Base-by-base conservation (phyloP, 768 basidiomycete genomes). In the Rubroboletus pulcherrimus region DNA sequence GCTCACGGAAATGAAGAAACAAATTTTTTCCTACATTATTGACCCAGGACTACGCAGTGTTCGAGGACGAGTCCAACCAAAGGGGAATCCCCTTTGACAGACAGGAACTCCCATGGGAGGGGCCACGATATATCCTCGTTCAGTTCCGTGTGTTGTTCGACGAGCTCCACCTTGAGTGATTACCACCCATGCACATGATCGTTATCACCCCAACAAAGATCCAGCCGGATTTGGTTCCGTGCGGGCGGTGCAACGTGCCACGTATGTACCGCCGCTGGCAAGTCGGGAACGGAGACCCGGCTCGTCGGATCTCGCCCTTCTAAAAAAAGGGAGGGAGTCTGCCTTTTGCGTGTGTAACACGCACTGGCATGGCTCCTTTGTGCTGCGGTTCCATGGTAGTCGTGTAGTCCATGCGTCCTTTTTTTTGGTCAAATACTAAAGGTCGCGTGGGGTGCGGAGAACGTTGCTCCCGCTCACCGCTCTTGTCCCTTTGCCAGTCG, bases 251-350 rank as follows among this genome's bases (percentile, higher is more conserved):
- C 56, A 40, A 46, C 49, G 15, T 53, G 47, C 31, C 69, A 47
- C 74, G 42, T 21, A 21, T 21, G 21, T 55, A 86, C 84, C 82
- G 51, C 93, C 91, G 80, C 84, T 87, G 56, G 52, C 89, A 87
- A 38, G 89, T 91, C 10, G 89, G 87, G 45, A 51, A 91, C 83
- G 26, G 89, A 93, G 34, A 51, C 41, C 53, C 64, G 51, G 73
- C 85, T 87, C 6, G 86, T 89, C 0, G 96, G 96, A 58, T 84
- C 91, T 60, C 95, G 85, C 30, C 93, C 89, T 91, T 90, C 68
- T 91, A 92, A 68, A 79, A 51, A 48, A 50, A 51, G 65, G 65
- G 79, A 17, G 92, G 84, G 66, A 90, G 86, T 75, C 93, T 93
- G 70, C 84, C 83, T 74, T 86, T 85, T 69, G 48, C 41, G 66